Evolutionary conservation across 148 eudicot species (phyloP), one percentile per base, ranked within the genome.

Genomic region (Fagopyrum tataricum): DNA sequence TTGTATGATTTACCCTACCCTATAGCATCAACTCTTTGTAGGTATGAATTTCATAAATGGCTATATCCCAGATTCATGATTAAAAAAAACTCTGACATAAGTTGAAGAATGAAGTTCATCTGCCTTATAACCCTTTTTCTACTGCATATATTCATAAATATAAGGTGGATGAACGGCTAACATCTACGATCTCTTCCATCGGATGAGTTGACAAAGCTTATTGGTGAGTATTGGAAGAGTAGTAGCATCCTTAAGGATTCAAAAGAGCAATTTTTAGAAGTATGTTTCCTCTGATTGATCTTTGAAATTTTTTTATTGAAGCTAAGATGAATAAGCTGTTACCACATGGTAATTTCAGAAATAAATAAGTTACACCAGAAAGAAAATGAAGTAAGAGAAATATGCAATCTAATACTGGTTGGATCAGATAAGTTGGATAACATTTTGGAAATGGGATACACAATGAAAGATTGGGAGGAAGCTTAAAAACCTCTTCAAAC

Each of bases 81-180:
- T n/a, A n/a, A n/a, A n/a, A n/a, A n/a, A n/a, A n/a, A n/a, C n/a
- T n/a, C n/a, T n/a, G n/a, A n/a, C n/a, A n/a, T n/a, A n/a, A n/a
- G n/a, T n/a, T n/a, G n/a, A n/a, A n/a, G n/a, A n/a, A n/a, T n/a
- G n/a, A n/a, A n/a, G n/a, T n/a, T n/a, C 46, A 55, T 21, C 41
- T 76, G 13, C 43, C 58, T 72, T 59, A 73, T 81, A 75, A 64
- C 70, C 21, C 44, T 75, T 44, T 64, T 51, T 72, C 69, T 49
- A 43, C 49, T 47, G 18, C 56, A 73, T 76, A 61, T 46, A 59
- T 40, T 70, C 78, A 40, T 17, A 44, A 73, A 75, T 58, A 52
- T 44, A 69, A 95, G 99, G 94, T 95, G 99, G 99, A 95, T 95
- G 99, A 95, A 95, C 84, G 97, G 99, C 52, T 96, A 88, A 78